phyloP scores from a whole-genome alignment of 176 grass and related monocot species.

The Oryza longistaminata region DNA sequence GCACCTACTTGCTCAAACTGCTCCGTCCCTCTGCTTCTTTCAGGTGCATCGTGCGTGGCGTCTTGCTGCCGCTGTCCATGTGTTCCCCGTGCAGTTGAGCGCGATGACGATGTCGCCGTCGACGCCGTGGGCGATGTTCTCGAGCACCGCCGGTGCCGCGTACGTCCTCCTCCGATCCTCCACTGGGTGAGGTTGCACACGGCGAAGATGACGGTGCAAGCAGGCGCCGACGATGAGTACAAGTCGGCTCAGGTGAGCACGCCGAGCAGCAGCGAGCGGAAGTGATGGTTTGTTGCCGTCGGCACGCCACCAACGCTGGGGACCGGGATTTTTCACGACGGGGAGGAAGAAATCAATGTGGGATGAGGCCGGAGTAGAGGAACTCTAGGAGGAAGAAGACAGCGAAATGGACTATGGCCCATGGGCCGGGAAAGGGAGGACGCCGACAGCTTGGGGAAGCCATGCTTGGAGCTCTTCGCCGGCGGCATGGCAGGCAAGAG shows the following conservation, averaged over 20 bases:
- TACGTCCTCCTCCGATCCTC: constrained; percentile 26
- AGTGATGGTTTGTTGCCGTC: too few species aligned
- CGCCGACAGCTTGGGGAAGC: constrained; percentile 35
- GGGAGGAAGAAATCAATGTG: too few species aligned
- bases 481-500: background rate
- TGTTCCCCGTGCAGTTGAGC: constrained; percentile 63
- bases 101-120: constrained; percentile 48
- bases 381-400: background rate
- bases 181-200: constrained; percentile 28
- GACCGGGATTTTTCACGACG: too few species aligned
- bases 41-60: constrained; percentile 44
- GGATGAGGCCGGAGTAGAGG: too few species aligned
- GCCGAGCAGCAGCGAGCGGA: too few species aligned
- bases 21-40: constrained; percentile 39
- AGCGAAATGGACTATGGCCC: background rate
- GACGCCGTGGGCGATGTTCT: constrained; percentile 35
- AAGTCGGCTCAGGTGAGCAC: too few species aligned
- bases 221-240: background rate
- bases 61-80: constrained; percentile 55
- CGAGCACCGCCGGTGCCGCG: background rate
- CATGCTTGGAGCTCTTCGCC: constrained; percentile 14
- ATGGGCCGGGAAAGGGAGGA: background rate
- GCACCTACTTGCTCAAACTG: background rate
- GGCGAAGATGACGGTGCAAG: constrained; percentile 38
- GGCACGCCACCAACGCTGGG: too few species aligned